Evolutionary conservation across 2,329 filamentous ascomycete genomes (phyloP).

Genomic region (Trichoderma asperellum): DNA sequence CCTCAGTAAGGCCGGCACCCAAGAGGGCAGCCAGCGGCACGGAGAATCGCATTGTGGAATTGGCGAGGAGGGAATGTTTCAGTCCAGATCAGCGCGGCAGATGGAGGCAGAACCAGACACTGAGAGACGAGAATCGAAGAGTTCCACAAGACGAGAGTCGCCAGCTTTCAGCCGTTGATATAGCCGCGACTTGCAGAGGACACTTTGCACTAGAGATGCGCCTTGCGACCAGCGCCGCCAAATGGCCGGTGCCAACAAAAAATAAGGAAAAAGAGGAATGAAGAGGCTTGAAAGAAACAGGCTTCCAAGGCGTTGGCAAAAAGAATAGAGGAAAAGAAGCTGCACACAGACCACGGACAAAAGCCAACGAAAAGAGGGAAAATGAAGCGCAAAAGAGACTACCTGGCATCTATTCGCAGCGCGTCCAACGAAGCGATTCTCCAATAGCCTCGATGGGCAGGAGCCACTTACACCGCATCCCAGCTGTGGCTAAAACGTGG

Average conservation of each 20-base stretch:
- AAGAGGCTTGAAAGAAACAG: background rate
- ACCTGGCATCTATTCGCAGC: constrained; percentile 19
- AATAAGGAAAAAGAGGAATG: background rate
- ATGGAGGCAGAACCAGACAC: background rate
- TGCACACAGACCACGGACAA: background rate
- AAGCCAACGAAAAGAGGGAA: background rate
- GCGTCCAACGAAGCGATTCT: background rate
- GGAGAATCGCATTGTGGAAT: constrained; percentile 50
- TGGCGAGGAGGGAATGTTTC: background rate
- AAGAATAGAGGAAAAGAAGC: background rate
- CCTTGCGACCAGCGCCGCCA: constrained; percentile 26
- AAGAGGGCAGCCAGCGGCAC: constrained; percentile 49
- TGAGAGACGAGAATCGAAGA: background rate
- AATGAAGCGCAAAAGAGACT: background rate
- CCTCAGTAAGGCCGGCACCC: constrained; percentile 56
- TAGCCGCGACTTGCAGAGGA: constrained; percentile 33
- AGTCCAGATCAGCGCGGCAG: background rate
- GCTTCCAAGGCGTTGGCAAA: background rate
- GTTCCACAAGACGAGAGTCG: constrained; percentile 3
- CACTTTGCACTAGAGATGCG: constrained; percentile 36
- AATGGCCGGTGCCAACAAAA: background rate
- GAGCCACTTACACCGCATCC: constrained; percentile 20
- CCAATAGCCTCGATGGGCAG: background rate
- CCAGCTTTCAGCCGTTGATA: constrained; percentile 3
- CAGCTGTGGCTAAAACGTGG: constrained; percentile 27